Evolutionary conservation across 305 asterid genomes (phyloP), one percentile per base, ranked within the genome.

Genomic region (Solanum aculeatissimum): DNA sequence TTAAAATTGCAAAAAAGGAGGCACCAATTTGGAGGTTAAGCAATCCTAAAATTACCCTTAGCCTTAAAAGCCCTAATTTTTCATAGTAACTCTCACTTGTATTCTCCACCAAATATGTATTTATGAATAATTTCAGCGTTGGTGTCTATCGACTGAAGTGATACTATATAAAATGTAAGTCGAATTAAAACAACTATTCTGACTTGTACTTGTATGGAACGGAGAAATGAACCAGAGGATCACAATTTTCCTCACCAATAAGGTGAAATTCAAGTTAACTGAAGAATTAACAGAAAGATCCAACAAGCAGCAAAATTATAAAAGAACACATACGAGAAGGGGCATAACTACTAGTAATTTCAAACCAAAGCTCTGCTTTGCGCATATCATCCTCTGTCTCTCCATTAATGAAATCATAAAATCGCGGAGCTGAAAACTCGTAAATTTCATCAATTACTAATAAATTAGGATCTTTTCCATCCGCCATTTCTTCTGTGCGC

Each of bases 311-410:
- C 32, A 75, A 38, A 62, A 18, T 49, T 18, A 40, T 63, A 29
- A 57, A 51, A 3, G 9, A 65, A 74, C 32, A 87, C 99, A 75
- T 89, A 96, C 99, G 98, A 68, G 99, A 96, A 85, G 98, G 99
- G 60, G 98, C 97, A 79, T 96, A 90, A 68, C 94, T 70, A 51
- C 81, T 84, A n/a, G 89, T 87, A 18, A 83, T 84, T 29, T 92
- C 94, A 81, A 96, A 96, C 99, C 99, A 96, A 84, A 92, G 93
- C 90, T 94, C 99, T 10, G 99, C 97, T 85, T 81, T 88, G 1
- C 88, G 89, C 69, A 85, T 89, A 47, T 96, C 97, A 0, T 87
- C 93, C 45, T 66, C 93, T 3, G 93, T 89, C 89, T 94, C 99
- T 35, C 90, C 96, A 4, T 21, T n/a, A 11, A 91, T 87, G 85